Percentiles rank a stretch among this genome's conserved stretches.
These are phyloP conservation scores for Salinomyces thailandicus DNA, from an alignment of 2,329 filamentous ascomycete species.

Conservation along the genomic window DNA sequence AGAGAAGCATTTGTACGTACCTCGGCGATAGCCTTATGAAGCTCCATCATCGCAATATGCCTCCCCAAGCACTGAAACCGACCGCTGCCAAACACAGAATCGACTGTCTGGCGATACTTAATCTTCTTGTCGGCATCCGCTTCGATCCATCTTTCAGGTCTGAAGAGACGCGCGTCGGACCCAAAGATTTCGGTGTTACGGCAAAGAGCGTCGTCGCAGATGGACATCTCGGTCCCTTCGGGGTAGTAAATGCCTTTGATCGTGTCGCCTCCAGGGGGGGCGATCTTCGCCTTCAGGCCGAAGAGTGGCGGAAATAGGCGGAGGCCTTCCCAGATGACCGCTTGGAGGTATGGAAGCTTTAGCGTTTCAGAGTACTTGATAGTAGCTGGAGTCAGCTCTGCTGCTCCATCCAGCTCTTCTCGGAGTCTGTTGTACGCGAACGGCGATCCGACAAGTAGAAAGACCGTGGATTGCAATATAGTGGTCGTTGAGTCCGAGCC, in stretches of 20 bases:
- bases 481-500: conserved; percentile 48
- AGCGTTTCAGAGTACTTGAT: conserved; percentile 16
- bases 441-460: conserved; percentile 39
- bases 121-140: conserved; percentile 24
- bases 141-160: conserved; percentile 43
- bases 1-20: conserved; percentile 25
- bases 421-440: conserved; percentile 36
- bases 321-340: conserved; percentile 24
- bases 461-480: conserved; percentile 40
- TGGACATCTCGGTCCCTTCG: conserved; percentile 37
- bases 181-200: conserved; percentile 31
- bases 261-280: conserved; percentile 18
- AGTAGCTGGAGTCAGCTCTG: conserved; percentile 9
- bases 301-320: conserved; percentile 23
- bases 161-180: conserved; percentile 33
- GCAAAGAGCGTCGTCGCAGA: conserved; percentile 34
- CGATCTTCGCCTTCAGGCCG: conserved; percentile 18
- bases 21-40: conserved; percentile 41
- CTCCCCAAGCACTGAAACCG: conserved; percentile 39
- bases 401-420: conserved; percentile 34
- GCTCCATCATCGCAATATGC: conserved; percentile 39
- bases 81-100: conserved; percentile 38
- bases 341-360: conserved; percentile 22
- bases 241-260: conserved; percentile 34
- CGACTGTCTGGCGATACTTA: conserved; percentile 32